A percentile compares a stretch with the other conserved stretches of the same genome.
Evolutionary conservation across 164 flowering plant species (phyloP).

Genomic region (Vitis labrusca): DNA sequence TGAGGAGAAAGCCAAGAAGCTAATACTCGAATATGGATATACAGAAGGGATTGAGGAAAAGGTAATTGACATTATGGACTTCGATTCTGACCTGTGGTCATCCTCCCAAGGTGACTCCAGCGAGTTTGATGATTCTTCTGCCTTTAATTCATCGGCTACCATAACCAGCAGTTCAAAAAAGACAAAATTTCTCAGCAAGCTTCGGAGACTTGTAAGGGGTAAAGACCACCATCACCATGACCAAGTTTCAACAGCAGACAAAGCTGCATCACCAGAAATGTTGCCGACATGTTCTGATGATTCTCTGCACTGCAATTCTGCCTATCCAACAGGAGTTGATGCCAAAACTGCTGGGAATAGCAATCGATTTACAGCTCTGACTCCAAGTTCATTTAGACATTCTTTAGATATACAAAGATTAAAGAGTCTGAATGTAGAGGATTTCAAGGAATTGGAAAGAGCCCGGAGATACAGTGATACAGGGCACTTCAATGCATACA

Average conservation of each 20-base stretch:
- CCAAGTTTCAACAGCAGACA: conserved; percentile 21
- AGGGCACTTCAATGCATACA: conserved; percentile 17
- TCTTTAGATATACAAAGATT: conserved; percentile 39
- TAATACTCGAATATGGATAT: conserved; percentile 79
- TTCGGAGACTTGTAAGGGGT: conserved; percentile 53
- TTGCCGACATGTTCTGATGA: conserved; percentile 18
- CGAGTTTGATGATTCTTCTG: conserved; percentile 54
- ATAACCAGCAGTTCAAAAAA: conserved; percentile 30
- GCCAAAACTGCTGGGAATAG: conserved; percentile 15
- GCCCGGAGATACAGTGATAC: conserved; percentile 32
- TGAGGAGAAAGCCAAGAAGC: conserved; percentile 80
- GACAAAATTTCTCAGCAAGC: conserved; percentile 52
- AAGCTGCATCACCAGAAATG: conserved; percentile 23
- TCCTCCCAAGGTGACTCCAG: conserved; percentile 62
- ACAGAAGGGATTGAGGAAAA: conserved; percentile 45
- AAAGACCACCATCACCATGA: conserved; percentile 33
- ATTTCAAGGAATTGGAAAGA: conserved; percentile 12
- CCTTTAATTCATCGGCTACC: conserved; percentile 24
- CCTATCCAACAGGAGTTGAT: conserved; percentile 13
- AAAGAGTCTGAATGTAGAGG: conserved; percentile 24
- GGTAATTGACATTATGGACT: conserved; percentile 28
- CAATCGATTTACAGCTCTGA: conserved; percentile 10
- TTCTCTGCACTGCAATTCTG: conserved; percentile 24
- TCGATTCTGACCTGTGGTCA: conserved; percentile 61
- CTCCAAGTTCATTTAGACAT: conserved; percentile 22